These are phyloP conservation scores for Lipomyces yarrowii DNA, from an alignment of 1,139 yeast species.

Conservation along the genomic window DNA sequence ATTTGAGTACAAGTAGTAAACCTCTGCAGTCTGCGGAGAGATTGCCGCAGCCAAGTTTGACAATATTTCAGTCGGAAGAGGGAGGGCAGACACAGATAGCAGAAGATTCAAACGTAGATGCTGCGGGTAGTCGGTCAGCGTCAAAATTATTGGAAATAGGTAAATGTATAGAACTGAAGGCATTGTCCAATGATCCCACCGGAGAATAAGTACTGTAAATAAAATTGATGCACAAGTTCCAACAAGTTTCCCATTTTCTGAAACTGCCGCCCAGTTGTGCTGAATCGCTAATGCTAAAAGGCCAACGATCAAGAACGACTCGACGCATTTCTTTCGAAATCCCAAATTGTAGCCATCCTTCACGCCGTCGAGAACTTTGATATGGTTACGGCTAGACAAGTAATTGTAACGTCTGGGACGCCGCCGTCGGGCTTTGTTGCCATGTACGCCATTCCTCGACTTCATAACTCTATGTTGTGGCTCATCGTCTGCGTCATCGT, in stretches of 20 bases:
- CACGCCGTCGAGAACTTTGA: slow-evolving; percentile 25
- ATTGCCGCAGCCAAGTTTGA: slow-evolving; percentile 16
- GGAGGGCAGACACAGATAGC: slow-evolving; percentile 18
- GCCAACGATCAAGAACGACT: slow-evolving; percentile 27
- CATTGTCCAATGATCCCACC: slow-evolving; percentile 27
- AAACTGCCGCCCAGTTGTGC: slow-evolving; percentile 19
- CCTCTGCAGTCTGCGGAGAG: slow-evolving; percentile 17
- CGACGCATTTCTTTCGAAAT: slow-evolving; percentile 29
- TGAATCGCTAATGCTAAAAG: slow-evolving; percentile 20
- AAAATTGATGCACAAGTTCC: slow-evolving; percentile 22
- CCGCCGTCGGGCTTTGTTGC: slow-evolving; percentile 9
- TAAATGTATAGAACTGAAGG: slow-evolving; percentile 34
- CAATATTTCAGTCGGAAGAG: slow-evolving; percentile 21
- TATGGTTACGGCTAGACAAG: neutral
- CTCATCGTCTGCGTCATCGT: neutral
- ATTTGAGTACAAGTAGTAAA: slow-evolving; percentile 25
- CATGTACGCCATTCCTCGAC: neutral
- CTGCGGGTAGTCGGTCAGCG: slow-evolving; percentile 31
- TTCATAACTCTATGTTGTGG: neutral
- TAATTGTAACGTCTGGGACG: slow-evolving; percentile 1
- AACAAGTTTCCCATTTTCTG: slow-evolving; percentile 14
- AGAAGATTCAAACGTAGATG: slow-evolving; percentile 24
- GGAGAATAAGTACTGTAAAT: slow-evolving; percentile 14
- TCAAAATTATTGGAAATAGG: slow-evolving; percentile 34
- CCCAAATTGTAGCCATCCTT: slow-evolving; percentile 32